phyloP scores from a whole-genome alignment of 1,139 yeast species.

The Kurtzmaniella quercitrusa region DNA sequence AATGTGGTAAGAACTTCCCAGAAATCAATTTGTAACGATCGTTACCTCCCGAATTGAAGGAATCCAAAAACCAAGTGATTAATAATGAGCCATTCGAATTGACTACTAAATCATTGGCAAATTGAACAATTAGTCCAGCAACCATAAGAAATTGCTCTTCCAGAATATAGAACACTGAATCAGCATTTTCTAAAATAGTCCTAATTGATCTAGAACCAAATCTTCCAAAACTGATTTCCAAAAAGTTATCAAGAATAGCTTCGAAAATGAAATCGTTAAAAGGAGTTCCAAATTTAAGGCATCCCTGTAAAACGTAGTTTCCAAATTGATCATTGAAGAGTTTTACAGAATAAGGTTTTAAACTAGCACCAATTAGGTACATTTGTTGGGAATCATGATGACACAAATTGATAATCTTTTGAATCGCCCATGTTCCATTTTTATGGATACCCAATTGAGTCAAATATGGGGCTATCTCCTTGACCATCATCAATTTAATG shows the following conservation, averaged over 20 bases:
- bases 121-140: constrained; percentile 75
- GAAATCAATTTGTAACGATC: constrained; percentile 31
- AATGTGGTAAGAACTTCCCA: constrained; percentile 55
- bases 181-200: constrained; percentile 77
- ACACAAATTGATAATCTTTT: constrained; percentile 77
- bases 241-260: constrained; percentile 71
- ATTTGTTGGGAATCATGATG: constrained; percentile 64
- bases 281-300: constrained; percentile 83
- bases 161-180: constrained; percentile 42
- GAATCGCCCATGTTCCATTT: constrained; percentile 99
- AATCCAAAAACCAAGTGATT: constrained; percentile 92
- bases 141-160: constrained; percentile 68
- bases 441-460: constrained; percentile 94
- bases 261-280: constrained; percentile 90
- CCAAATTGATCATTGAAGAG: constrained; percentile 95
- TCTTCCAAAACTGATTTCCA: constrained; percentile 81
- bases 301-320: constrained; percentile 92
- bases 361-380: constrained; percentile 60
- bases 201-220: constrained; percentile 95
- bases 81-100: constrained; percentile 86
- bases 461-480: constrained; percentile 71
- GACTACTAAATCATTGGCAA: constrained; percentile 75
- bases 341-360: constrained; percentile 80
- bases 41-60: constrained; percentile 48
- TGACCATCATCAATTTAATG: constrained; percentile 77